phyloP scores from a whole-genome alignment of 1,284 basidiomycete genomes.

The Rhodotorula sp. region DNA sequence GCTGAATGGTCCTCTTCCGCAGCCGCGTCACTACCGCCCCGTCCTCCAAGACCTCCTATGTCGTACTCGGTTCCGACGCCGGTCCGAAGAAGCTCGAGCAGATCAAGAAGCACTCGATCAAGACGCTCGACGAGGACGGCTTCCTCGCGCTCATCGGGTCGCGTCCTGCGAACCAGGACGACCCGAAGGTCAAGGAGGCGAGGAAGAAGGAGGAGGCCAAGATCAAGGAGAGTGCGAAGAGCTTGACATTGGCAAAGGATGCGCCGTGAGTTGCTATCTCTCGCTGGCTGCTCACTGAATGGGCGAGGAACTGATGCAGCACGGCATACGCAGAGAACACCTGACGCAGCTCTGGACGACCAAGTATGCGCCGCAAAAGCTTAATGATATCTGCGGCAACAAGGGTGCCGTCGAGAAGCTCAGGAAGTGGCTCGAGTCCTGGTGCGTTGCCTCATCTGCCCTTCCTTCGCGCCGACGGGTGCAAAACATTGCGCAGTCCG shows the following conservation, averaged over 20 bases:
- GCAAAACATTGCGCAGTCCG: no score
- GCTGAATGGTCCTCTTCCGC: no score
- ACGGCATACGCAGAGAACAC: slow-evolving; percentile 17
- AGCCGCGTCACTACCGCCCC: slow-evolving; percentile 80
- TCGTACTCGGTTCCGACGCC: slow-evolving; percentile 83
- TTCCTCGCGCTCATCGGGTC: slow-evolving; percentile 77
- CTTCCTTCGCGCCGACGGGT: neutral
- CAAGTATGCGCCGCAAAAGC: slow-evolving; percentile 81
- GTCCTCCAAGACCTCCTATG: slow-evolving; percentile 85
- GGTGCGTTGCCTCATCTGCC: slow-evolving; percentile 57
- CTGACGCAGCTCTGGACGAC: slow-evolving; percentile 83
- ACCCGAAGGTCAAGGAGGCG: slow-evolving; percentile 48
- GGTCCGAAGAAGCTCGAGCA: slow-evolving; percentile 81
- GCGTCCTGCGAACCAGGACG: slow-evolving; percentile 21
- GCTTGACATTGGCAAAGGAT: slow-evolving; percentile 59
- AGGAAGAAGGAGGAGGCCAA: slow-evolving; percentile 74
- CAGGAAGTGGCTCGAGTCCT: slow-evolving; percentile 78
- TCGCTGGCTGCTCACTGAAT: neutral
- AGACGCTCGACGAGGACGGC: slow-evolving; percentile 79
- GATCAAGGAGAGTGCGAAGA: slow-evolving; percentile 64
- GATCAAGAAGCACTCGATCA: slow-evolving; percentile 73
- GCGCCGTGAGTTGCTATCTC: slow-evolving; percentile 17
- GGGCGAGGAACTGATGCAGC: no score
- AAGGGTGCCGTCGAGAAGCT: slow-evolving; percentile 87
- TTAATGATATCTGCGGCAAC: slow-evolving; percentile 95